phyloP scores from a whole-genome alignment of 2,329 filamentous ascomycete genomes.

The Elsinoe ampelina region DNA sequence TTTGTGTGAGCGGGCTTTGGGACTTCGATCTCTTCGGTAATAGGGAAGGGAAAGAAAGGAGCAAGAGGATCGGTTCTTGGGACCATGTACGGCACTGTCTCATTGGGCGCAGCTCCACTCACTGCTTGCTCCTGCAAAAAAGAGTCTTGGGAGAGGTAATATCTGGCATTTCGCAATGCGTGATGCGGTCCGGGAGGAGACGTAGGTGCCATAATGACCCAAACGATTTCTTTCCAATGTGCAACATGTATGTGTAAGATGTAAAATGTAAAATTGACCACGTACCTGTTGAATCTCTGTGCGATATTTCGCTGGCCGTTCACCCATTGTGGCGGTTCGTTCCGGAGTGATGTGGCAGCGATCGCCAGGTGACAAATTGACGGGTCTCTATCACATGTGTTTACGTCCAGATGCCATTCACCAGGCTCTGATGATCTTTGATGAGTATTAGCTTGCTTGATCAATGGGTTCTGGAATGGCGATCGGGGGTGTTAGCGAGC shows the following conservation, averaged over 20 bases:
- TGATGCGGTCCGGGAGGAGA: neutral
- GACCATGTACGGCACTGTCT: neutral
- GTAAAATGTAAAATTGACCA: conserved; percentile 16
- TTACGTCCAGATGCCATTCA: no score
- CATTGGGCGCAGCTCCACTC: neutral
- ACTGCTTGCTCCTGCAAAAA: neutral
- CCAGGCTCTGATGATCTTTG: no score
- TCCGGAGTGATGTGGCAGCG: neutral
- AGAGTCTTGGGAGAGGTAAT: neutral
- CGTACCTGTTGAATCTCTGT: conserved; percentile 96
- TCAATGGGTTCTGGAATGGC: no score
- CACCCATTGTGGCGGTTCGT: conserved; percentile 47
- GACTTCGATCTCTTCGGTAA: neutral
- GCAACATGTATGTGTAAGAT: neutral
- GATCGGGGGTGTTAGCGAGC: no score
- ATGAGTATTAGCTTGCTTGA: no score
- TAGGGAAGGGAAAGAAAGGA: neutral
- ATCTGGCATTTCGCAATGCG: neutral
- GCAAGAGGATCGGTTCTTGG: neutral
- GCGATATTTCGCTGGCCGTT: conserved; percentile 77
- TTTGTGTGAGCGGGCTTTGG: conserved; percentile 12
- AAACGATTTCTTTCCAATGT: neutral
- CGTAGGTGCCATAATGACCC: neutral
- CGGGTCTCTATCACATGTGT: neutral
- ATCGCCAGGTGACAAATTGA: neutral